Evolutionary conservation across 1,284 basidiomycete genomes (phyloP).

Genomic region (Cystobasidiaceae sp.): DNA sequence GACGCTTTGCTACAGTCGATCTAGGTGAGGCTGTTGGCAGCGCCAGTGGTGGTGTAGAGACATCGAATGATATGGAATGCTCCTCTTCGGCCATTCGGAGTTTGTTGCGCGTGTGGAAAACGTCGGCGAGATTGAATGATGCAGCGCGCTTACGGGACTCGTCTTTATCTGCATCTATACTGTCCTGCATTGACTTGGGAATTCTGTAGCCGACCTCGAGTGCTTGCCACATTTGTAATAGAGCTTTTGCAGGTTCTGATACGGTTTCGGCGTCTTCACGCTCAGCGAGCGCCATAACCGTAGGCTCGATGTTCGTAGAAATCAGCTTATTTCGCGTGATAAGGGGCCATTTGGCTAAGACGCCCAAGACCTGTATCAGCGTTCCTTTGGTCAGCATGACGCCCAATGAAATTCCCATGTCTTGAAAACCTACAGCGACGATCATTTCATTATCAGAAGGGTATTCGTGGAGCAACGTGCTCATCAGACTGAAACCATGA

Average conservation of each 20-base stretch:
- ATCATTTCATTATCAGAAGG: constrained; percentile 66
- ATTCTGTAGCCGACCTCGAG: constrained; percentile 77
- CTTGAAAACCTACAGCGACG: constrained; percentile 60
- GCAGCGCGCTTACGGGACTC: constrained; percentile 13
- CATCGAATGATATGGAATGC: no score
- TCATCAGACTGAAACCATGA: constrained; percentile 90
- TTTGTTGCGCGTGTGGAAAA: constrained; percentile 3
- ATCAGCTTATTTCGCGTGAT: constrained; percentile 88
- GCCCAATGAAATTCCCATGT: no score
- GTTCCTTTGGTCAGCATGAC: no score
- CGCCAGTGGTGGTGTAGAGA: not conserved
- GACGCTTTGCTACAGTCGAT: not conserved
- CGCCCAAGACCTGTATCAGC: constrained; percentile 66
- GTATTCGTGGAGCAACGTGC: constrained; percentile 77
- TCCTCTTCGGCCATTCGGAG: constrained; percentile 9
- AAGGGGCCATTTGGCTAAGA: constrained; percentile 72
- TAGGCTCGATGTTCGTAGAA: constrained; percentile 69
- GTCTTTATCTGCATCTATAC: constrained; percentile 23
- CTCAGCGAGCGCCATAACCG: constrained; percentile 56
- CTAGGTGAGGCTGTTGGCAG: not conserved
- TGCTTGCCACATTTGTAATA: constrained; percentile 67
- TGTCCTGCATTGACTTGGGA: constrained; percentile 57
- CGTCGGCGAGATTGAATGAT: not conserved
- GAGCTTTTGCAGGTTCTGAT: constrained; percentile 48
- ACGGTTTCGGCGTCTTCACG: constrained; percentile 50